Conservation (phyloP, 345 rosid genomes). For the Eucalyptus pauciflora region DNA sequence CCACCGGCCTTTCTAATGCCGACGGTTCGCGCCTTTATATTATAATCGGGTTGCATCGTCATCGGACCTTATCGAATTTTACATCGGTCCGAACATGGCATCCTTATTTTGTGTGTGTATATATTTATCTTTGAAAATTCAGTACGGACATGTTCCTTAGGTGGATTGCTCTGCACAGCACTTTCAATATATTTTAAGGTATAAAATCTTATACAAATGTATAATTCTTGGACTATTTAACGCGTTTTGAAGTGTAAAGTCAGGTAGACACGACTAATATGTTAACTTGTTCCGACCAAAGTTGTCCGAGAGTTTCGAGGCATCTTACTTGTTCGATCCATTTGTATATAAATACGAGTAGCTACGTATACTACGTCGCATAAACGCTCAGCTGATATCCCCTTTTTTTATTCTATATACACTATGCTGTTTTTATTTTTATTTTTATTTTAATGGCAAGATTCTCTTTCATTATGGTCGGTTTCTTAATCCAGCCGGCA, state of each 20-base stretch:
- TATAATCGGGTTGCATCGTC: background rate
- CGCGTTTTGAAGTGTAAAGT: fast-evolving
- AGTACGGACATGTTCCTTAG: background rate
- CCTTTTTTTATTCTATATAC: background rate
- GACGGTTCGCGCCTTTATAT: background rate
- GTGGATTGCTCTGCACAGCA: background rate
- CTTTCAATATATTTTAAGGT: background rate
- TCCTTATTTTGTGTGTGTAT: background rate
- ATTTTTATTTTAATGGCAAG: background rate
- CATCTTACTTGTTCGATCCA: background rate
- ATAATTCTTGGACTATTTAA: background rate
- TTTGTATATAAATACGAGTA: background rate
- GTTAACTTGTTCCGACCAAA: background rate
- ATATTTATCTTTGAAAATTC: background rate
- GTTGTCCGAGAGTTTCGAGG: background rate
- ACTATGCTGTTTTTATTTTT: background rate
- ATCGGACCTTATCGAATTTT: background rate
- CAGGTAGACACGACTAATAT: background rate
- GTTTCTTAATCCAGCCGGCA: background rate
- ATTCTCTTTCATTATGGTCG: background rate
- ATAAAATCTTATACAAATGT: background rate
- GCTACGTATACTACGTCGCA: too few species aligned
- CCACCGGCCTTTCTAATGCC: background rate
- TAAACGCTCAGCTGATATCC: too few species aligned
- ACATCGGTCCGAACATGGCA: background rate